Conservation (phyloP, 2,329 filamentous ascomycete species). For the Talaromyces albobiverticillius region DNA sequence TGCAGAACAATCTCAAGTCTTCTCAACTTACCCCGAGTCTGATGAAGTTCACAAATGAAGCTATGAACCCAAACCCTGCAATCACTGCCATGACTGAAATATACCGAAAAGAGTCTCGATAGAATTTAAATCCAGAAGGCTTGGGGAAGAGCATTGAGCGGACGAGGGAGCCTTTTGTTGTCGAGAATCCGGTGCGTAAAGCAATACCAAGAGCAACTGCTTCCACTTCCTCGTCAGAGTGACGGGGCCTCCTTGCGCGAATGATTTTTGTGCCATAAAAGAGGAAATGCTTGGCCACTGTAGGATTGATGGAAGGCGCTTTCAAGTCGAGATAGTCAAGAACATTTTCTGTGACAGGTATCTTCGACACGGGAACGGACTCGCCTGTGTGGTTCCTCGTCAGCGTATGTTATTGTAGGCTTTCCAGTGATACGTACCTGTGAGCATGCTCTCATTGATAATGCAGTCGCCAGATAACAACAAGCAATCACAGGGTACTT, state of each 20-base stretch:
- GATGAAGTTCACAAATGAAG: constrained; percentile 90
- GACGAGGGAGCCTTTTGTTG: constrained; percentile 91
- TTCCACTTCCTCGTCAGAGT: constrained; percentile 68
- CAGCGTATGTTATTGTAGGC: neutral
- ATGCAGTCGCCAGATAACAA: constrained; percentile 93
- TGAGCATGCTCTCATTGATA: constrained; percentile 99
- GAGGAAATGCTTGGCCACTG: constrained; percentile 82
- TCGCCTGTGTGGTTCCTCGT: constrained; percentile 58
- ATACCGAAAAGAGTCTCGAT: constrained; percentile 94
- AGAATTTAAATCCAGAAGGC: constrained; percentile 97
- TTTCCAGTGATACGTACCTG: constrained; percentile 46
- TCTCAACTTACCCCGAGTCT: constrained; percentile 58
- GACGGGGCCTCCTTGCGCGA: constrained; percentile 81
- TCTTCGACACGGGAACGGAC: constrained; percentile 93
- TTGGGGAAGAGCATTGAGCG: constrained; percentile 99
- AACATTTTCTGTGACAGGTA: constrained; percentile 76
- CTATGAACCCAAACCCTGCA: constrained; percentile 80
- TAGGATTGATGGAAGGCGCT: constrained; percentile 77
- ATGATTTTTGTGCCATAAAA: constrained; percentile 97
- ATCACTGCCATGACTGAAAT: constrained; percentile 94
- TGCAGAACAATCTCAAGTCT: neutral
- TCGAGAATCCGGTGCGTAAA: constrained; percentile 92
- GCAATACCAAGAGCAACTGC: constrained; percentile 89
- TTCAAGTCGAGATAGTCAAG: constrained; percentile 73
- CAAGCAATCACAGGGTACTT: constrained; percentile 90